Evolutionary conservation across 306 rosid genomes (phyloP), one percentile per base, ranked within the genome.

Genomic region (Crotalaria pallida): DNA sequence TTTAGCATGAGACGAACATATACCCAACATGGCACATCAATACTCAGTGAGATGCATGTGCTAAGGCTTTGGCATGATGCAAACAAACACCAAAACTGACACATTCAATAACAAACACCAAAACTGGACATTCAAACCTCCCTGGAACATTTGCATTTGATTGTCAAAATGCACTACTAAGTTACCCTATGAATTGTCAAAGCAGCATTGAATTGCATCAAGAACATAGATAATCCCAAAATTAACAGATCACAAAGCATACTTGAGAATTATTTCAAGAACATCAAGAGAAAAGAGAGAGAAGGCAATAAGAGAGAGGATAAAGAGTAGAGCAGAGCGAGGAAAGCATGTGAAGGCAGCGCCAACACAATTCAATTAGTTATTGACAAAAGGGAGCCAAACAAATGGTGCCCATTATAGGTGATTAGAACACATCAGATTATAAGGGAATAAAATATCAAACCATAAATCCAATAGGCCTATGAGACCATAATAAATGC

Each of bases 1-100:
- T 45, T 58, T 58, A 58, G 15, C 67, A 57, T 44, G 75, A 71
- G 13, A 8, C 56, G 18, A 7, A 29, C 56, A 55, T 55, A 69
- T 26, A 43, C 3, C 53, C 3, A 43, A 40, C 27, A 69, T 24
- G 31, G 15, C 65, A 17, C 45, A 57, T 17, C 22, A 50, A 33
- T 10, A 41, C 56, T 26, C 8, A 57, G 19, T 4, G 1, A 6
- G 58, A 58, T 57, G 69, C 62, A 41, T 41, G 47, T 67, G 6
- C 45, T 31, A 29, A 58, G 23, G 23, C 24, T 58, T 58, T 71
- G 59, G 22, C 67, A 57, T 44, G 75, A 71, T 18, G 15, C 45
- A 12, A 23, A 29, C 44, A 55, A 23, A 69, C 29, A 57, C 5
- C 27, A 1, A 24, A 40, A 16, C 26, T 16, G 31, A n/a, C 52